These are phyloP conservation scores for Parafenestella ontariensis DNA, from an alignment of 2,329 filamentous ascomycete species.

Conservation along the genomic window DNA sequence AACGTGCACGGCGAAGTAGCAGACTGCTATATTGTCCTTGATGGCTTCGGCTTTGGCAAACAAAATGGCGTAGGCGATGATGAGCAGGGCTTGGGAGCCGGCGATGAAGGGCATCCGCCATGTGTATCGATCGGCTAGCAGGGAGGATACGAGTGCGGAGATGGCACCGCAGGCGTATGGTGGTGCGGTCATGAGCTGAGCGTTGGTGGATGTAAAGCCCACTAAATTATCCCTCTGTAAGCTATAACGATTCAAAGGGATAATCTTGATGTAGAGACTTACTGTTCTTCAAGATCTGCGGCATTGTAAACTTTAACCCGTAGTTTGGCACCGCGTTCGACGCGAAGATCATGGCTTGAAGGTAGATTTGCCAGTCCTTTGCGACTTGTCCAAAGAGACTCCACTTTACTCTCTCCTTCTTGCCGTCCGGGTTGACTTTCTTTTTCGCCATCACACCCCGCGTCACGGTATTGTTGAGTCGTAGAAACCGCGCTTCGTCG, in stretches of 20 bases:
- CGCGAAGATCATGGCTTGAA: conserved; percentile 50
- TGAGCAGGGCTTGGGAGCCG: conserved; percentile 29
- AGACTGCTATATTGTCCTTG: conserved; percentile 49
- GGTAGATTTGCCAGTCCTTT: conserved; percentile 57
- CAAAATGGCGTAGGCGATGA: conserved; percentile 52
- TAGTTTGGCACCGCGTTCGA: conserved; percentile 43
- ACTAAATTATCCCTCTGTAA: conserved; percentile 13
- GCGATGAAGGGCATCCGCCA: conserved; percentile 34
- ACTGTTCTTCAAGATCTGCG: conserved; percentile 18
- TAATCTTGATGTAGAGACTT: not conserved
- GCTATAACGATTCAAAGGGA: not conserved
- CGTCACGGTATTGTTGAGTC: conserved; percentile 32
- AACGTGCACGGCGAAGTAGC: conserved; percentile 55
- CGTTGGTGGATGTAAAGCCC: conserved; percentile 32
- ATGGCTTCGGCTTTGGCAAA: conserved; percentile 49
- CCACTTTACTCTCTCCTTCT: conserved; percentile 23
- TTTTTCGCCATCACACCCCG: conserved; percentile 18
- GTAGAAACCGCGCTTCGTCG: conserved; percentile 32
- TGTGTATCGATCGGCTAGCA: conserved; percentile 24
- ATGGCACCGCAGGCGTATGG: conserved; percentile 32
- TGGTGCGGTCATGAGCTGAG: conserved; percentile 34
- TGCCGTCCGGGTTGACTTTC: conserved; percentile 18
- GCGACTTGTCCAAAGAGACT: conserved; percentile 20
- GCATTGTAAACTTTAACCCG: conserved; percentile 38
- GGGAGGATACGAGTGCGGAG: conserved; percentile 20